Evolutionary conservation across 768 basidiomycete species (phyloP), one percentile per base, ranked within the genome.

Genomic region (Pleurotus giganteus): DNA sequence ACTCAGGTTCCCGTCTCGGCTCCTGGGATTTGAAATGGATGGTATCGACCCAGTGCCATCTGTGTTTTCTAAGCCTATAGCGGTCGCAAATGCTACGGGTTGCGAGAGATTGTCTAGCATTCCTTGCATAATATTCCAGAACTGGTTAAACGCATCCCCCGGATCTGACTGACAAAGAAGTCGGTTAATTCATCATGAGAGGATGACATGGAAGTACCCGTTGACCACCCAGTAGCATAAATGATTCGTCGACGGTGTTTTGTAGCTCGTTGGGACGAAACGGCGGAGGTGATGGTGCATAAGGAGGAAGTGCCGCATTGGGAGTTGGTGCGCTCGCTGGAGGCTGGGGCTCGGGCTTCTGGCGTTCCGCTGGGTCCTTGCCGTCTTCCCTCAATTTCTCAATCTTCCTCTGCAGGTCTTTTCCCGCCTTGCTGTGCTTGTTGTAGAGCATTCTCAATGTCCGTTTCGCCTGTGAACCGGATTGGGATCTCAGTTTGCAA

Each of bases 71-170:
- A 19, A 93, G 77, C 27, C 49, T 13, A 92, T 90, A 12, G 86
- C 85, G 5, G 88, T 91, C 4, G 91, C 83, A 63, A 94, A 94
- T 13, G 91, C 91, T 7, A 89, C 84, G 3, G 88, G 87, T 61
- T 91, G 89, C 3, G 89, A 87, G n/a, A 94, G 76, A 61, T 91
- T 88, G 61, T 93, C 89, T 43, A 93, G 69, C 83, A 91, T 86
- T 36, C 85, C 89, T 68, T 93, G 89, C 75, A 92, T 87, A 46
- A 89, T 88, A 60, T 81, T 84, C 91, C 91, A 94, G 64, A 93
- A 94, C 61, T 90, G 82, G 64, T 91, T 91, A 73, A 94, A 94
- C 4, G 89, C 85, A 63, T 94, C 91, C 3, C 87, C 84, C 2
- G 90, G 86, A 63, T 94, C 91, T 56, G 85, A 85, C 88, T 88